Conservation (phyloP, 768 basidiomycete genomes). For the Suillus occidentalis region DNA sequence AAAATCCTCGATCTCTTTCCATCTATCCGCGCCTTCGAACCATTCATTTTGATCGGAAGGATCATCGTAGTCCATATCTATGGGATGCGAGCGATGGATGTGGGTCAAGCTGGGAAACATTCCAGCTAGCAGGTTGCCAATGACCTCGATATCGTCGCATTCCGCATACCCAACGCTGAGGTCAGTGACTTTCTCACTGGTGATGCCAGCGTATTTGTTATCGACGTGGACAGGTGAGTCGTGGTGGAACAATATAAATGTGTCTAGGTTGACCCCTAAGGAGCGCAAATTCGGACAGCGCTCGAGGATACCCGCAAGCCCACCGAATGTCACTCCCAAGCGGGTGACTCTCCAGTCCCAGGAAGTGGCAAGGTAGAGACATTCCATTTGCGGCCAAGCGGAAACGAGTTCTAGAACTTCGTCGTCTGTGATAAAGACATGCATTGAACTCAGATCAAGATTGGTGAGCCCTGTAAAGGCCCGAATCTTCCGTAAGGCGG, state of each 20-base stretch:
- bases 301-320: background rate
- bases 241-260: background rate
- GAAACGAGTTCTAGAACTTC: background rate
- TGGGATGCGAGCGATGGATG: background rate
- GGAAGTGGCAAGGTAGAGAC: background rate
- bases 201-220: no score
- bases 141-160: background rate
- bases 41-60: background rate
- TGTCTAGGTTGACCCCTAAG: background rate
- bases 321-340: background rate
- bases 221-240: background rate
- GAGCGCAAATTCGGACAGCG: background rate
- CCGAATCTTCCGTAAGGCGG: background rate
- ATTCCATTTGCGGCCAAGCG: background rate
- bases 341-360: background rate
- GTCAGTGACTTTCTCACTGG: background rate
- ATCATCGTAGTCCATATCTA: background rate
- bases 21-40: background rate
- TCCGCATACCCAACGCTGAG: background rate
- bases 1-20: background rate
- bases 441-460: background rate
- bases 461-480: background rate
- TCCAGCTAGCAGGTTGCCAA: background rate
- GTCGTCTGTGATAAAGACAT: background rate
- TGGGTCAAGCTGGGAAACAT: background rate